Evolutionary conservation across 2,329 filamentous ascomycete genomes (phyloP), one percentile per base, ranked within the genome.

Genomic region (Colletotrichum liaoningense): DNA sequence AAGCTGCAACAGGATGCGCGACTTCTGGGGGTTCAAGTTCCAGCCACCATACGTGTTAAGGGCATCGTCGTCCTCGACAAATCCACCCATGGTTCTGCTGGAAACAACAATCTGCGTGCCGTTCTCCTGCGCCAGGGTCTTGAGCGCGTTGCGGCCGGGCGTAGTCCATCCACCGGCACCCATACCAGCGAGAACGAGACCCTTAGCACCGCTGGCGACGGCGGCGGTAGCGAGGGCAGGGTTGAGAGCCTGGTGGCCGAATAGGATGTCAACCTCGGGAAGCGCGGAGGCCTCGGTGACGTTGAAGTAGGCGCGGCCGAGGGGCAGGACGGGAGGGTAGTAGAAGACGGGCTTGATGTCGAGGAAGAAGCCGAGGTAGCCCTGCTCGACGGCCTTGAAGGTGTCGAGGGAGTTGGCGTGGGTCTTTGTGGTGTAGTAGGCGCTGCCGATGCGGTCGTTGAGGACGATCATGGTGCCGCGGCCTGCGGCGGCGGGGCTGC

Each of bases 321-420:
- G 79, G 14, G 90, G 87, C 57, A 83, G 81, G 2, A 85, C 82
- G 0, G 90, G 84, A 11, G 85, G 84, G 76, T 86, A 92, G 83
- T 88, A 92, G 83, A 91, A 92, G 76, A 88, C 86, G 0, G 90
- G 89, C 49, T 86, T 83, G 70, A 90, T 84, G 76, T 90, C 87
- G 77, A 91, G 85, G 78, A 92, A 88, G 69, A 85, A 84, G 46
- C 91, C 91, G 0, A 92, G 83, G 73, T 86, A 86, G 2, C 90
- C 89, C 75, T 85, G 84, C 80, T 93, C 90, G 16, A 82, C 82
- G 1, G 87, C 85, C 77, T 86, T 87, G 85, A 93, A 93, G 8
- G 90, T 90, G 77, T 92, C 90, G 62, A 92, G 83, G 2, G 87
- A 85, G 81, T 92, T 92, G 63, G 90, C 89, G 76, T 92, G 89